Base-by-base conservation (phyloP, 2,329 filamentous ascomycete genomes). In the Fulvia fulva region DNA sequence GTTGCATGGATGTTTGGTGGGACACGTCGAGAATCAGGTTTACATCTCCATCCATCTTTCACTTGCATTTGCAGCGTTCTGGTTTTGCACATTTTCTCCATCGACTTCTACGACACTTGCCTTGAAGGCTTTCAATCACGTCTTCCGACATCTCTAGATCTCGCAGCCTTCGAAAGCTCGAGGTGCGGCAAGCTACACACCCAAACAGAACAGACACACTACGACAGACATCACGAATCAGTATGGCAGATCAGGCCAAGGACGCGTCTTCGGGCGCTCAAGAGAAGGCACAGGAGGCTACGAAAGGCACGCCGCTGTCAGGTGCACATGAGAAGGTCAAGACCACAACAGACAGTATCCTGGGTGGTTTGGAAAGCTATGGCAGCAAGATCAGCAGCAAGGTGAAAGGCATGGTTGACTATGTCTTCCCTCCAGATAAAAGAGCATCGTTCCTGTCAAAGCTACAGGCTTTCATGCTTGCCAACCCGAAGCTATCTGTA, bases 401-500 rank as follows among this genome's bases (percentile, higher is more conserved):
- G 56, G 73, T 69, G 34, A 67, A 71, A 60, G 70, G 62, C 51
- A 63, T 76, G 2, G 65, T 85, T 30, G 78, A 87, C 66, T 71
- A 72, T 37, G 66, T 84, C 55, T 77, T 90, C 45, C 81, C 84
- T 46, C 86, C 87, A 0, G 76, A 83, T 34, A 81, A 82, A 59
- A 81, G 88, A 51, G 79, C 84, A 62, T 77, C 79, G 56, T 78
- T 83, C 44, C 80, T 85, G 65, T 76, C 81, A 16, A 78, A 76
- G 46, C 73, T 83, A 26, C 76, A 78, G 34, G 70, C 75, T 5
- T 87, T 89, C 67, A 84, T 86, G 16, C 73, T 80, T 5, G 76
- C 81, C 51, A 86, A 87, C 57, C 90, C 90, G 2, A 76, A 90
- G 61, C 76, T 91, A 45, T 85, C 88, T 56, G 88, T 90, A 78